Conservation (phyloP, 2,329 filamentous ascomycete genomes). For the Sordariomycetes sp. region DNA sequence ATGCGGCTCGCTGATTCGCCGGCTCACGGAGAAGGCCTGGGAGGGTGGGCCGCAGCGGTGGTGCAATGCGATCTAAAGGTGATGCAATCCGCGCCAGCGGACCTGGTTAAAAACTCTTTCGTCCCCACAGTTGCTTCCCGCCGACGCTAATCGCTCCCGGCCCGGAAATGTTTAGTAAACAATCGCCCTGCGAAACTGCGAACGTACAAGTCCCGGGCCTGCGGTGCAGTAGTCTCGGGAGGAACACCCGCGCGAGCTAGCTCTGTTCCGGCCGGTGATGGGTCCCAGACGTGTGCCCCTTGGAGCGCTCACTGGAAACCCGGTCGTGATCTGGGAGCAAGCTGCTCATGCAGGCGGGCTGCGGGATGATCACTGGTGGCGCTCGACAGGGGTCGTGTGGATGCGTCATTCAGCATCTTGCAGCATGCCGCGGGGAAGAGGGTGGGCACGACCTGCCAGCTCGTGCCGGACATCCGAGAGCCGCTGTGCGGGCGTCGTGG, state of each 20-base stretch:
- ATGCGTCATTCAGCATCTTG: neutral
- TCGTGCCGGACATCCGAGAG: neutral
- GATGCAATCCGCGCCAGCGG: slow-evolving; percentile 1
- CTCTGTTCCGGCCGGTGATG: neutral
- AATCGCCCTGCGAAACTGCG: neutral
- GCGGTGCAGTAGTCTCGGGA: neutral
- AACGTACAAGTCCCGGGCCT: neutral
- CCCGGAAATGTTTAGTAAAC: neutral
- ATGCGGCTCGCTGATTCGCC: neutral
- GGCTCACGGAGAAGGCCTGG: neutral
- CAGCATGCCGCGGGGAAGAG: neutral
- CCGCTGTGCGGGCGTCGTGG: neutral
- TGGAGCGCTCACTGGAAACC: neutral
- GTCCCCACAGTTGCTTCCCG: neutral
- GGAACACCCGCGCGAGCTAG: neutral
- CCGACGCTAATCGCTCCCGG: neutral
- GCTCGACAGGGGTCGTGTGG: neutral
- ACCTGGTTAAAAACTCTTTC: neutral
- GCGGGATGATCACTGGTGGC: neutral
- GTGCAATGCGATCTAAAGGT: slow-evolving; percentile 4
- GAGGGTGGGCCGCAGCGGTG: slow-evolving; percentile 1
- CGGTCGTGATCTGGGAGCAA: no score
- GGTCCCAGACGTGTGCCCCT: neutral
- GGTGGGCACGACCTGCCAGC: neutral
- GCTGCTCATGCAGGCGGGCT: neutral